Percentiles rank a stretch among this genome's conserved stretches.
phyloP scores from a whole-genome alignment of 2,329 filamentous ascomycete species.

The Colletotrichum musicola region DNA sequence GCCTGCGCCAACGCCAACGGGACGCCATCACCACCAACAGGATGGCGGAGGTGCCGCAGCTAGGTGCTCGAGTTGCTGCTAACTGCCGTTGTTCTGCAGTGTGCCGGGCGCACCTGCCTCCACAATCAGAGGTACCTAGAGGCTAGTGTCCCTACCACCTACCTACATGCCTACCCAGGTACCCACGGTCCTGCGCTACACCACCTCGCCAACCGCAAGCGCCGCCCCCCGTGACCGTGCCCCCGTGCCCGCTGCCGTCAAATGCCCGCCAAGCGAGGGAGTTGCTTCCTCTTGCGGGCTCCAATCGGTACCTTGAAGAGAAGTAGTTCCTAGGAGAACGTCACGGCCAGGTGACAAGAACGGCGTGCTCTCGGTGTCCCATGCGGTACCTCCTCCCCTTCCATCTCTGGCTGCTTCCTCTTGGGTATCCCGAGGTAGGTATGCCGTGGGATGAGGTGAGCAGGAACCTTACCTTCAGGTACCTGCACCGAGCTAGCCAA shows the following conservation, averaged over 20 bases:
- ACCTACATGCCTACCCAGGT: no score
- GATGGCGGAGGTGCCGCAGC: neutral
- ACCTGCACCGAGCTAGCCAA: neutral
- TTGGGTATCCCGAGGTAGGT: neutral
- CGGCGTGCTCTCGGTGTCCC: neutral
- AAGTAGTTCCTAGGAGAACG: neutral
- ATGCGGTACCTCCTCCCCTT: neutral
- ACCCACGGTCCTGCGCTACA: no score
- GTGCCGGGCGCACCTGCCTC: slow-evolving; percentile 23
- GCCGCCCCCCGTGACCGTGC: neutral
- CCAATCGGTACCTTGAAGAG: neutral
- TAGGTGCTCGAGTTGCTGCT: slow-evolving; percentile 5
- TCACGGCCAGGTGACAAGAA: neutral
- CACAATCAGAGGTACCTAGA: neutral
- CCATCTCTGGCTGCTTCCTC: neutral
- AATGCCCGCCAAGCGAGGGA: slow-evolving; percentile 10
- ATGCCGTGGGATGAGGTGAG: neutral
- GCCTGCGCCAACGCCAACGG: slow-evolving; percentile 14
- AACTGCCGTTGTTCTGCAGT: slow-evolving; percentile 35
- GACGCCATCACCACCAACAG: slow-evolving; percentile 3
- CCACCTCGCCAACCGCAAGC: slow-evolving; percentile 20
- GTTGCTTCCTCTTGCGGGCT: slow-evolving; percentile 2
- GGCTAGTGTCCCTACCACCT: no score
- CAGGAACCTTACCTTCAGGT: neutral
- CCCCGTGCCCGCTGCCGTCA: slow-evolving; percentile 28